These are phyloP conservation scores for Coprinopsis sp. DNA, from an alignment of 768 basidiomycete species.

Conservation along the genomic window DNA sequence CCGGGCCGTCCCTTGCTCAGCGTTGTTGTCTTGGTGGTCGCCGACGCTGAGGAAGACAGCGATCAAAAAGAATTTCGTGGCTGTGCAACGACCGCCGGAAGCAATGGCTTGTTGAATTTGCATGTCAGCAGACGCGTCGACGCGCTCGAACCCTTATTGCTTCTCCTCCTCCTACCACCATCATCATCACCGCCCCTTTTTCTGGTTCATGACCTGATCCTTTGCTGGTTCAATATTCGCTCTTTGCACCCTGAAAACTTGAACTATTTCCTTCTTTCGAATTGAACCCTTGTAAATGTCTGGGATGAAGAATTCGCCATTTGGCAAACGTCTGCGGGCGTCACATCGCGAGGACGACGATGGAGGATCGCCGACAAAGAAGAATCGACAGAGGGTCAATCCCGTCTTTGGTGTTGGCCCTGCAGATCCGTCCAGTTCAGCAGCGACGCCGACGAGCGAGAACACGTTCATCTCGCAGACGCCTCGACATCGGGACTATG, in stretches of 20 bases:
- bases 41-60: no score
- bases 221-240: conserved; percentile 1
- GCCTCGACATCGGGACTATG: conserved; percentile 35
- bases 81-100: no score
- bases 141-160: background rate
- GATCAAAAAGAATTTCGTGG: no score
- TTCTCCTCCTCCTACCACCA: background rate
- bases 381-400: conserved; percentile 19
- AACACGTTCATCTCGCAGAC: conserved; percentile 37
- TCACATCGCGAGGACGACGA: conserved; percentile 61
- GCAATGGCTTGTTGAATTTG: no score
- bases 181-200: conserved; percentile 13
- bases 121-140: no score
- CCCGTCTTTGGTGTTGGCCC: conserved; percentile 47
- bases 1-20: no score
- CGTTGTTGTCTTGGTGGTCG: no score
- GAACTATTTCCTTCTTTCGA: no score
- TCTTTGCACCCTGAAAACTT: no score
- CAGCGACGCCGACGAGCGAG: conserved; percentile 55
- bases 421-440: conserved; percentile 35
- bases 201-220: background rate
- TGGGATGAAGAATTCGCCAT: conserved; percentile 78
- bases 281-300: no score
- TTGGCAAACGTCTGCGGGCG: conserved; percentile 77
- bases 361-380: conserved; percentile 30